Base-by-base conservation (phyloP, 1,284 basidiomycete genomes). In the Tranzscheliella williamsii region DNA sequence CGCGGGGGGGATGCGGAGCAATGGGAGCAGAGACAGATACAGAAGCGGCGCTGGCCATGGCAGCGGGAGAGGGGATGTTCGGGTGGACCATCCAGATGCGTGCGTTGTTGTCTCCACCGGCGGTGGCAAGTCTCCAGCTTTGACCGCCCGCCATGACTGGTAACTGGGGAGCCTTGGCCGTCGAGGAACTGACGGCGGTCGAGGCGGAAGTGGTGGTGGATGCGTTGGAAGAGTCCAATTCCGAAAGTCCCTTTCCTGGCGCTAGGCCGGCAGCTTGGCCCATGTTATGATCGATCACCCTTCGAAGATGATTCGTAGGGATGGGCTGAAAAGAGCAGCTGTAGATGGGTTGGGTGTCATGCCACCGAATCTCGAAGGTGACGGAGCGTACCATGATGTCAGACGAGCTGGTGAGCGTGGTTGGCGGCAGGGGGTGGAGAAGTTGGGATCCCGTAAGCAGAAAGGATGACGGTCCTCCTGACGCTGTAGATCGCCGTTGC, bases 81-180 rank as follows among this genome's bases (percentile, higher is more conserved):
- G 75, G 75, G 29, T 76, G 72, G 8, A 76, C 70, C 50, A 72
- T 70, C 75, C 75, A 76, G 40, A 76, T 62, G 35, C 93, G 82
- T 71, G 97, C 91, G 81, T 94, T 89, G 76, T 94, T 96, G 78
- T 99, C 94, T 73, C 94, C 94, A 36, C 94, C 94, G 9, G 88
- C 92, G 0, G 95, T 97, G 0, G 93, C 94, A 8, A 98, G 81
- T 60, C 89, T 84, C 82, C 95, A 97, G 40, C 86, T 83, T 49
- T 81, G 80, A 4, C 79, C 79, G 12, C 79, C 79, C 16, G 78
- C 74, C 37, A 65, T 60, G 24, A 70, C 53, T 20, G 70, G 64
- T 0, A 66, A 63, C 3, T 62, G 67, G 2, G 33, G 32, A 24
- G 47, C 42, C 43, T 57, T 64, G 29, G 61, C 55, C n/a, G n/a